phyloP scores from a whole-genome alignment of 176 grass and related monocot genomes.

The Bromus sterilis region DNA sequence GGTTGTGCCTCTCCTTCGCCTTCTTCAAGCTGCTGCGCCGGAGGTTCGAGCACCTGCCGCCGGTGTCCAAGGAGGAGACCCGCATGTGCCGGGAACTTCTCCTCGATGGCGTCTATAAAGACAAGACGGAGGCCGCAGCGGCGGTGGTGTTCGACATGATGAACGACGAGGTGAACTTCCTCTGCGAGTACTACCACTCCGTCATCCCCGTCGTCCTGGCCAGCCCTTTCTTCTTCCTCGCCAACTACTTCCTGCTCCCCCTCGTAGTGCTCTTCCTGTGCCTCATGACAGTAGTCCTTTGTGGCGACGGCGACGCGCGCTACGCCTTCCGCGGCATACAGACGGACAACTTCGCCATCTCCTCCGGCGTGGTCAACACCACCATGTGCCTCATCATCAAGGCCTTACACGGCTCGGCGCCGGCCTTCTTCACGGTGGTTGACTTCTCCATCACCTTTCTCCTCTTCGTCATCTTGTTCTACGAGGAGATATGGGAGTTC shows the following conservation, averaged over 20 bases:
- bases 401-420: too few relatives aligned
- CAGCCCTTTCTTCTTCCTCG: not conserved
- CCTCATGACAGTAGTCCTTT: not conserved
- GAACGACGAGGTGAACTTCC: conserved; percentile 6
- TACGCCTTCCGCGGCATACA: not conserved
- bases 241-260: not conserved
- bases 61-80: not conserved
- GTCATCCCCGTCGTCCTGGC: not conserved
- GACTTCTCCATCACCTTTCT: not conserved
- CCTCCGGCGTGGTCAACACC: rapidly evolving
- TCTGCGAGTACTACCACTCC: conserved; percentile 3
- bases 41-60: not conserved
- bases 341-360: not conserved
- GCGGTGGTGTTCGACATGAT: too few relatives aligned
- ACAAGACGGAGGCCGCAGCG: too few relatives aligned
- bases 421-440: not conserved
- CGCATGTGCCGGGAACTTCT: not conserved
- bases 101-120: not conserved
- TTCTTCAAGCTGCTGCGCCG: conserved; percentile 13
- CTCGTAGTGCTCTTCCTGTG: not conserved
- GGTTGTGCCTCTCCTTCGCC: conserved; percentile 9
- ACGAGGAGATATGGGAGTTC: not conserved
- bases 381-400: not conserved
- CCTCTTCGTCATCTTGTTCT: not conserved
- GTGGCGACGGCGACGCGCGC: not conserved